phyloP scores from a whole-genome alignment of 345 rosid species.

The Clausena lansium region DNA sequence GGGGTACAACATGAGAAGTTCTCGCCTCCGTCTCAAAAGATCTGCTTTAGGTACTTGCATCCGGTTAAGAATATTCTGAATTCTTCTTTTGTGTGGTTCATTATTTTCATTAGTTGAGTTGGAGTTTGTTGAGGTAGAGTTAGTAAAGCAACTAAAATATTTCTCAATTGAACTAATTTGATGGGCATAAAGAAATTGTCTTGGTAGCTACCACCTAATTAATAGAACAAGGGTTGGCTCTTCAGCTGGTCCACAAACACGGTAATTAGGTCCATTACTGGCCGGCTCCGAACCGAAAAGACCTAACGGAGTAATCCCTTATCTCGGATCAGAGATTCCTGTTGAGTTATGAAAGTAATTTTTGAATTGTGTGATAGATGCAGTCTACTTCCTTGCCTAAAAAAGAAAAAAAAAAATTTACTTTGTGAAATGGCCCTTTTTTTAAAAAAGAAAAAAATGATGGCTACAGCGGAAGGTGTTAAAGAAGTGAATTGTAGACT shows the following conservation, averaged over 20 bases:
- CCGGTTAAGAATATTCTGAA: not conserved
- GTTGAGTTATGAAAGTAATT: not conserved
- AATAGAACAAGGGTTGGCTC: too few species aligned
- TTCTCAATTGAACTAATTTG: not conserved
- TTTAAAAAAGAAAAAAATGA: too few species aligned
- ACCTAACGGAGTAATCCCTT: too few species aligned
- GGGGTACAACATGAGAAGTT: constrained; percentile 43
- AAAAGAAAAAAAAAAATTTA: too few species aligned
- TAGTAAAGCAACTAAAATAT: not conserved
- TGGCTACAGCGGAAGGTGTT: not conserved
- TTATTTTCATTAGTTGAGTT: constrained; percentile 7
- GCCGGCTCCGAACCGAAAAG: too few species aligned
- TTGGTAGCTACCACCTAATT: too few species aligned
- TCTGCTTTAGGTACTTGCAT: constrained; percentile 50
- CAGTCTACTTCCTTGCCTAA: too few species aligned
- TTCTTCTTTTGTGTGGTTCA: not conserved
- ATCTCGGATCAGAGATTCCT: too few species aligned
- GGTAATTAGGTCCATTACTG: too few species aligned
- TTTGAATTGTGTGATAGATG: not conserved
- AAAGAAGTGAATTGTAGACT: not conserved
- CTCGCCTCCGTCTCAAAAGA: constrained; percentile 50
- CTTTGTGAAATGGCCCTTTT: too few species aligned
- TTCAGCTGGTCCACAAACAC: too few species aligned
- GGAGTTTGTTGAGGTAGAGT: not conserved
- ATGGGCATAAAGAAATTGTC: too few species aligned